A percentile compares a stretch with the other conserved stretches of the same genome.
phyloP scores from a whole-genome alignment of 345 rosid species.

The Arabis hirsuta region DNA sequence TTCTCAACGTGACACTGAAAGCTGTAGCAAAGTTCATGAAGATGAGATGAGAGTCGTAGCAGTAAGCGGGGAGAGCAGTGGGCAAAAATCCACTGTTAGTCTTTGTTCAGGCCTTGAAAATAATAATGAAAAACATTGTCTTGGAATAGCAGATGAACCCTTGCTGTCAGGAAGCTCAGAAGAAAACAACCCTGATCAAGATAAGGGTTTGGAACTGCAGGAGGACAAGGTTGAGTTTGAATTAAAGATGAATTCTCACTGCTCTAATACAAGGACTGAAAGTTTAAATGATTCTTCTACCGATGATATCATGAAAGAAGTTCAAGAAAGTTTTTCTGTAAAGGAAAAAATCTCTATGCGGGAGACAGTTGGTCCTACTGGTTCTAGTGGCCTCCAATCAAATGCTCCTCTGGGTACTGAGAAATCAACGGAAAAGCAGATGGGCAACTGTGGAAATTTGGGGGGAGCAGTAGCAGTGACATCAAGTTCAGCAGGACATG shows the following conservation, averaged over 20 bases:
- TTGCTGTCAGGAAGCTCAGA: slow-evolving; percentile 47
- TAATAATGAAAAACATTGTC: slow-evolving; percentile 46
- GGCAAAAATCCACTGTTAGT: slow-evolving; percentile 46
- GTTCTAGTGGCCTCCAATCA: slow-evolving; percentile 45
- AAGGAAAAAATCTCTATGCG: slow-evolving; percentile 44
- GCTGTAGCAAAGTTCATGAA: slow-evolving; percentile 37
- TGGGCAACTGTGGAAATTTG: slow-evolving; percentile 28
- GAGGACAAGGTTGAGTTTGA: slow-evolving; percentile 37
- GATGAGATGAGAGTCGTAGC: slow-evolving; percentile 38
- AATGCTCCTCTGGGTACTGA: slow-evolving; percentile 44
- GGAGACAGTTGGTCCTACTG: slow-evolving; percentile 38
- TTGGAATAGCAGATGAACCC: slow-evolving; percentile 43
- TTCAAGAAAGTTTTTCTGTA: slow-evolving; percentile 48
- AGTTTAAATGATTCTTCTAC: slow-evolving; percentile 40
- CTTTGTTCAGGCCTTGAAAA: slow-evolving; percentile 45
- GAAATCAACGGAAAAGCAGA: slow-evolving; percentile 44
- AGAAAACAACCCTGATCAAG: slow-evolving; percentile 44
- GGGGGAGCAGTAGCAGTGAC: slow-evolving; percentile 46
- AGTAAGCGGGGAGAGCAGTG: slow-evolving; percentile 43
- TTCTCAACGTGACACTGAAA: slow-evolving; percentile 39
- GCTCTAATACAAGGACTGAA: slow-evolving; percentile 45
- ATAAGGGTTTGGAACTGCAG: slow-evolving; percentile 49
- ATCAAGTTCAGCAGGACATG: slow-evolving; percentile 53
- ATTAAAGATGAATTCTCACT: slow-evolving; percentile 35
- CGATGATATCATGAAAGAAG: slow-evolving; percentile 47